Evolutionary conservation across 2,329 filamentous ascomycete species (phyloP), one percentile per base, ranked within the genome.

Genomic region (Ustilaginoidea virens): DNA sequence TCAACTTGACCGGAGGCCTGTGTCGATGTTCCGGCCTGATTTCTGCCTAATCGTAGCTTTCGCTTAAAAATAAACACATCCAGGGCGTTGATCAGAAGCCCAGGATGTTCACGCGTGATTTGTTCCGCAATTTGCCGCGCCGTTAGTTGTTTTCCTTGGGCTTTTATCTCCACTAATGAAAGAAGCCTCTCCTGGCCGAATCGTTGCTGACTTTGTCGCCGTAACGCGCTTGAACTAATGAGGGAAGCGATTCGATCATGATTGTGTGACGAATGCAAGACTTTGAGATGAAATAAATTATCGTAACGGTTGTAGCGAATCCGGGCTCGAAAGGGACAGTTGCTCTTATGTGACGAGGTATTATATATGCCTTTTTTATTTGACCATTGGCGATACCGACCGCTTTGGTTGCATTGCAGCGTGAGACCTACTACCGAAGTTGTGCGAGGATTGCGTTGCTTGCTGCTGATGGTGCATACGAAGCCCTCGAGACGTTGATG

Each of bases 1-100:
- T n/a, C n/a, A n/a, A n/a, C n/a, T n/a, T n/a, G 28, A 36, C 10
- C 24, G 22, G 20, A 5, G 16, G 18, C 18, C 20, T 13, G 12
- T 14, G 12, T n/a, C n/a, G n/a, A n/a, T n/a, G n/a, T n/a, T n/a
- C n/a, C n/a, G n/a, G n/a, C n/a, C n/a, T n/a, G n/a, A n/a, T n/a
- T n/a, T n/a, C n/a, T n/a, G n/a, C n/a, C n/a, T n/a, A n/a, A n/a
- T n/a, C n/a, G n/a, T n/a, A n/a, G n/a, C n/a, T n/a, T n/a, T n/a
- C 22, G 22, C 3, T 24, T 8, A 12, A 24, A 24, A 12, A 24
- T 11, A 13, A 24, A 24, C 9, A 24, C 22, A 13, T 24, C 22
- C 22, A 24, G 22, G 9, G 9, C 22, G 22, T 24, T 24, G 12
- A 24, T 24, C 12, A 24, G 22, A 12, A 24, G 7, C 7, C 6